A percentile compares a stretch with the other conserved stretches of the same genome.
These are phyloP conservation scores for Lepiota subincarnata DNA, from an alignment of 768 basidiomycete species.

Conservation along the genomic window DNA sequence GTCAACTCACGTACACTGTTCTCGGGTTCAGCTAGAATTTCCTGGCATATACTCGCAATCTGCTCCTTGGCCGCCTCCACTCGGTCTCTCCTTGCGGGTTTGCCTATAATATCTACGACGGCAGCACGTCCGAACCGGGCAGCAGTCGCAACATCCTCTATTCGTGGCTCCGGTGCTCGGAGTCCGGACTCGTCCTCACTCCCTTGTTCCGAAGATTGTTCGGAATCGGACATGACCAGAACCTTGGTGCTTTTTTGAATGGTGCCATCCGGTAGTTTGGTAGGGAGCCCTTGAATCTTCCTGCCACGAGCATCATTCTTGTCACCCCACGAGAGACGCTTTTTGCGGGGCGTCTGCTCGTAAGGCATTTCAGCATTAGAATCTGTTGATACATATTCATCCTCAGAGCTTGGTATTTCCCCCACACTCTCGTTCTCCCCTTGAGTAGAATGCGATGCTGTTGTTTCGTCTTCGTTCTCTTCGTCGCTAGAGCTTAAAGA, in stretches of 20 bases:
- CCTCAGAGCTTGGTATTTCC: constrained; percentile 22
- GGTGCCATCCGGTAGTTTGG: constrained; percentile 80
- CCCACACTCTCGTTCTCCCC: constrained; percentile 26
- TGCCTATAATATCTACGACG: constrained; percentile 66
- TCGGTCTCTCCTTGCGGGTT: constrained; percentile 58
- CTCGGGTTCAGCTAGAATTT: constrained; percentile 92
- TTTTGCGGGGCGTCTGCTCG: constrained; percentile 57
- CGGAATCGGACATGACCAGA: constrained; percentile 13
- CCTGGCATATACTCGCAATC: constrained; percentile 90
- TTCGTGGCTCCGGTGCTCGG: constrained; percentile 21
- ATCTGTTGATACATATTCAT: constrained; percentile 38
- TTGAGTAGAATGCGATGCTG: constrained; percentile 39
- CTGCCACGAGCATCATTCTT: constrained; percentile 25
- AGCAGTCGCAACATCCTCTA: constrained; percentile 77
- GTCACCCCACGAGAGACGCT: constrained; percentile 39
- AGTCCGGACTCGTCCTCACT: constrained; percentile 26
- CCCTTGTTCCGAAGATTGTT: constrained; percentile 25
- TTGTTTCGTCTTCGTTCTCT: constrained; percentile 24
- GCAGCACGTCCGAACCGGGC: constrained; percentile 86
- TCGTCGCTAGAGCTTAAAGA: constrained; percentile 66
- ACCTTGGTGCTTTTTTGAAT: constrained; percentile 52
- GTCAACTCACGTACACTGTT: constrained; percentile 63
- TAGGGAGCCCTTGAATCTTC: constrained; percentile 63
- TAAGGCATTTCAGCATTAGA: constrained; percentile 76
- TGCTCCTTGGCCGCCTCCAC: constrained; percentile 87